These are phyloP conservation scores for Mucor racemosus DNA, from an alignment of 371 early-diverging fungal species.

Conservation along the genomic window DNA sequence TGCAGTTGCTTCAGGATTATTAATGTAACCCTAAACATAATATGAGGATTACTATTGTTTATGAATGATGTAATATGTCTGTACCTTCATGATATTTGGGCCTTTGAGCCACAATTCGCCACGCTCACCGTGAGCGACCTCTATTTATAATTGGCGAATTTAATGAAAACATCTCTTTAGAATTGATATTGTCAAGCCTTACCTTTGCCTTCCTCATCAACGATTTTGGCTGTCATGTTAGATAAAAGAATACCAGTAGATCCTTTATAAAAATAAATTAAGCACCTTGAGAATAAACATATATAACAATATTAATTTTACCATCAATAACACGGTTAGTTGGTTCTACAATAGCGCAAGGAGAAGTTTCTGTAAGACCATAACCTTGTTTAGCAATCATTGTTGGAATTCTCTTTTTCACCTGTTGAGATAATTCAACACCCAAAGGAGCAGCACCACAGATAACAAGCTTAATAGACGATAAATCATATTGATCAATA, in stretches of 20 bases:
- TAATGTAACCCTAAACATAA: constrained; percentile 59
- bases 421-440: constrained; percentile 50
- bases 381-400: constrained; percentile 42
- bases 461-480: constrained; percentile 57
- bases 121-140: constrained; percentile 56
- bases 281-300: background rate
- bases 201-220: constrained; percentile 66
- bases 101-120: constrained; percentile 86
- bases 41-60: background rate
- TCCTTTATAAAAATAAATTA: constrained; percentile 42
- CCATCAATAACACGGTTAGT: constrained; percentile 20
- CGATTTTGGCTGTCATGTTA: constrained; percentile 68
- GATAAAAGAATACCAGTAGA: constrained; percentile 74
- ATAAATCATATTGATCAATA: constrained; percentile 72
- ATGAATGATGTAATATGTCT: background rate
- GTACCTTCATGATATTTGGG: constrained; percentile 73
- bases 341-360: constrained; percentile 23
- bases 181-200: constrained; percentile 14
- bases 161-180: background rate
- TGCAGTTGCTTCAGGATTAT: constrained; percentile 70
- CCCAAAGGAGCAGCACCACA: constrained; percentile 90
- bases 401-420: constrained; percentile 49
- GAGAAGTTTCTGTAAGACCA: constrained; percentile 30
- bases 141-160: constrained; percentile 24
- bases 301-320: background rate